A percentile compares a stretch with the other conserved stretches of the same genome.
Evolutionary conservation across 2,329 filamentous ascomycete genomes (phyloP).

Genomic region (Colletotrichum karsti): DNA sequence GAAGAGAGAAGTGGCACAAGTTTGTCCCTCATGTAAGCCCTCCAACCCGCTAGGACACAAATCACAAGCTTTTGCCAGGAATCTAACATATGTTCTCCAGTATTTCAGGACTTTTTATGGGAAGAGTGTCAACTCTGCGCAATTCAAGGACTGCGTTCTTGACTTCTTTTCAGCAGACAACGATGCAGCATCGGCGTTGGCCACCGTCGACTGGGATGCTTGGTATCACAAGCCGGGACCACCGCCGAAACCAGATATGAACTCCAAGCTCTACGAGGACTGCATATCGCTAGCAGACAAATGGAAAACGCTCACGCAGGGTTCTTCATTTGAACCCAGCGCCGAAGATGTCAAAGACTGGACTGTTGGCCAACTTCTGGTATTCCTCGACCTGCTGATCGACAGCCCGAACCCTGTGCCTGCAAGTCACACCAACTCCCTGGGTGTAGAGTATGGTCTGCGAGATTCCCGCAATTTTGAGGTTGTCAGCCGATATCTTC

Average conservation of each 20-base stretch:
- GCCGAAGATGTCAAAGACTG: slow-evolving; percentile 8
- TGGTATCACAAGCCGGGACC: slow-evolving; percentile 4
- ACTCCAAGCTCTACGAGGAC: neutral
- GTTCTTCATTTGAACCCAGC: neutral
- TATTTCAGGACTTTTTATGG: slow-evolving; percentile 7
- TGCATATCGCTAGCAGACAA: neutral
- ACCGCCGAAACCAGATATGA: neutral
- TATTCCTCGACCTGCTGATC: slow-evolving; percentile 6
- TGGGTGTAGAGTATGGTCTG: neutral
- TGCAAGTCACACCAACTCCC: neutral
- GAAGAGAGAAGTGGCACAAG: slow-evolving; percentile 5
- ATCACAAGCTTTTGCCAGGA: too few relatives aligned
- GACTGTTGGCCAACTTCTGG: neutral
- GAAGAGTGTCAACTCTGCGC: neutral
- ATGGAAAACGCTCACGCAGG: neutral
- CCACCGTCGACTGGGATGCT: neutral
- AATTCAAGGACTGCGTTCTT: neutral
- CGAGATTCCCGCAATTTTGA: neutral
- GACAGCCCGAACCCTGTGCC: neutral
- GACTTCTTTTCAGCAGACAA: neutral
- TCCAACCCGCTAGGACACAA: neutral
- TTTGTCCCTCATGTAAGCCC: slow-evolving; percentile 10
- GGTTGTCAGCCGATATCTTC: neutral
- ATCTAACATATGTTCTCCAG: too few relatives aligned
- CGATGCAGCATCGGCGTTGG: neutral